Evolutionary conservation across 139 green algal species (phyloP).

Genomic region (Picochlorum sp.): DNA sequence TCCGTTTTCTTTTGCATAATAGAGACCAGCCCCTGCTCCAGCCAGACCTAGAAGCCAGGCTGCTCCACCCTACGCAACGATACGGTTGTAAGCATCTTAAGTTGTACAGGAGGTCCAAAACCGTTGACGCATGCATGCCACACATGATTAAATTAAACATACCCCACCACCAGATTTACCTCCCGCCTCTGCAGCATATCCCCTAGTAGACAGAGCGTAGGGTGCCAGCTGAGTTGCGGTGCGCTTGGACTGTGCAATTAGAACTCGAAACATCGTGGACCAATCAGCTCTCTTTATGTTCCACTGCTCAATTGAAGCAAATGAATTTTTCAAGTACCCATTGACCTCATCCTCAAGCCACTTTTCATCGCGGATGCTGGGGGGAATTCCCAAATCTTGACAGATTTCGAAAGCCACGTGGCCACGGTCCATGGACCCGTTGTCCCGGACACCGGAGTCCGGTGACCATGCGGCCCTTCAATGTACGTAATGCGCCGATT

Average conservation of each 20-base stretch:
- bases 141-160: neutral
- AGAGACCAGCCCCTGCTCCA: constrained; percentile 19
- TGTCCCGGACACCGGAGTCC: no score
- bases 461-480: no score
- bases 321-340: no score
- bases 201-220: neutral
- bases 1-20: constrained; percentile 33
- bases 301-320: no score
- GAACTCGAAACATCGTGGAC: neutral
- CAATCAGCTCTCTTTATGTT: no score
- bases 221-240: no score
- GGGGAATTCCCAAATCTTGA: no score
- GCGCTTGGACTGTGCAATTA: neutral
- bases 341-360: no score
- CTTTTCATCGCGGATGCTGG: no score
- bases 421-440: no score
- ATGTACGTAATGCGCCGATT: no score
- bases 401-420: no score
- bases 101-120: neutral
- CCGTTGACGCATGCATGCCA: neutral
- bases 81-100: neutral
- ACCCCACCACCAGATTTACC: neutral
- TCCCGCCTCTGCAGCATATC: neutral
- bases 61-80: neutral
- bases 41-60: constrained; percentile 16